Evolutionary conservation across 768 basidiomycete species (phyloP).

Genomic region (Udeniomyces megalosporus): DNA sequence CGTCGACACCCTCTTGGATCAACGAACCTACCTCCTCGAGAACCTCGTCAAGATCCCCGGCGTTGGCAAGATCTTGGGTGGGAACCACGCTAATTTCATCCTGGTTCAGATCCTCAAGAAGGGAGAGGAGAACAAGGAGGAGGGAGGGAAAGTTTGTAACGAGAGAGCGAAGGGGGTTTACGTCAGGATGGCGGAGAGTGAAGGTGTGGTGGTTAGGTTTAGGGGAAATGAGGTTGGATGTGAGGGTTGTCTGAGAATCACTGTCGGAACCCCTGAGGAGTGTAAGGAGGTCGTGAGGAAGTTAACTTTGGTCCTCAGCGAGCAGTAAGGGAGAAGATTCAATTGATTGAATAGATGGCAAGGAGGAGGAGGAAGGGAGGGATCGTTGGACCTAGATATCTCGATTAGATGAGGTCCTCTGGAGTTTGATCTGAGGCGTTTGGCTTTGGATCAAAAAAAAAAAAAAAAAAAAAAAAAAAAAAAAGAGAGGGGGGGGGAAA

Average conservation of each 20-base stretch:
- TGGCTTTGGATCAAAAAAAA: too few species aligned
- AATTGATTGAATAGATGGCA: too few species aligned
- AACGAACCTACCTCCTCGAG: constrained; percentile 42
- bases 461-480: too few species aligned
- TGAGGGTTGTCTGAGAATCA: constrained; percentile 69
- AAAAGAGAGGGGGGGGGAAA: too few species aligned
- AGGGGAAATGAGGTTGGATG: constrained; percentile 77
- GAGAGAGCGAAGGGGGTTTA: constrained; percentile 51
- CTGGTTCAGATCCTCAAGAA: constrained; percentile 55
- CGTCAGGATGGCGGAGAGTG: constrained; percentile 56
- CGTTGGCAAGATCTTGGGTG: constrained; percentile 51
- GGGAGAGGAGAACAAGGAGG: constrained; percentile 21
- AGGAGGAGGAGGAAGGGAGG: too few species aligned
- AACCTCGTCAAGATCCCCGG: constrained; percentile 36
- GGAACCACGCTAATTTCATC: constrained; percentile 79
- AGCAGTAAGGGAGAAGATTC: not conserved
- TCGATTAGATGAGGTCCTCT: too few species aligned
- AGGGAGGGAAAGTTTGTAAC: constrained; percentile 40
- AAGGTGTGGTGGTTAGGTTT: constrained; percentile 66
- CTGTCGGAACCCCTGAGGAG: constrained; percentile 71
- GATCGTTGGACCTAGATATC: too few species aligned
- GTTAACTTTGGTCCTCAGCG: constrained; percentile 28
- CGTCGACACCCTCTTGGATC: constrained; percentile 41
- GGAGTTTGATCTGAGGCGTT: too few species aligned
- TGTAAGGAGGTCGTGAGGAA: constrained; percentile 44